Percentiles rank a stretch among this genome's conserved stretches.
Evolutionary conservation across 306 rosid species (phyloP).

Genomic region (Corylus americana): DNA sequence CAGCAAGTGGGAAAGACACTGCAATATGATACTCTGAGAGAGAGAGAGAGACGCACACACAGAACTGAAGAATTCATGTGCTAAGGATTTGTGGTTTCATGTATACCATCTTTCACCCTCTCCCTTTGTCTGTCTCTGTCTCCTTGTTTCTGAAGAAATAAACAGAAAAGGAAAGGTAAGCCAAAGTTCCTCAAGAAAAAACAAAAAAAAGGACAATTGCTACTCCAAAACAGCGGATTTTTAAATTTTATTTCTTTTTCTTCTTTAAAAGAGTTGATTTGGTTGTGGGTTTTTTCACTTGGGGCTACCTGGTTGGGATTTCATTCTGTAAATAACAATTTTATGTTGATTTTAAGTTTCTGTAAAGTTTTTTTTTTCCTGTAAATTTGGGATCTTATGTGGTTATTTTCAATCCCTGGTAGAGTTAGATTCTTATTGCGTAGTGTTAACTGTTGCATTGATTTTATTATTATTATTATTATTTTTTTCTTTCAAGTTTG

Average conservation of each 20-base stretch:
- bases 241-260: neutral
- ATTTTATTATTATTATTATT: neutral
- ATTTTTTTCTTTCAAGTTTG: neutral
- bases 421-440: neutral
- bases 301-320: slow-evolving; percentile 6
- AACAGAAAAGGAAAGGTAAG: slow-evolving; percentile 23
- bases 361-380: neutral
- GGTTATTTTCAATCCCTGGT: neutral
- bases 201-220: neutral
- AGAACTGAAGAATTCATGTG: neutral
- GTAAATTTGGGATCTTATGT: neutral
- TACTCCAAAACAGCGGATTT: neutral
- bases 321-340: neutral
- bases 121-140: neutral
- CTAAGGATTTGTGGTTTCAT: neutral
- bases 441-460: slow-evolving; percentile 30
- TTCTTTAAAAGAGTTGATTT: neutral
- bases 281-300: slow-evolving; percentile 5
- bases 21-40: neutral
- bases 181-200: neutral
- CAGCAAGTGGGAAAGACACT: slow-evolving; percentile 15
- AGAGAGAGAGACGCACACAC: neutral
- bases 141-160: neutral
- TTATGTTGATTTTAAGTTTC: neutral
- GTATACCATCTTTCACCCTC: neutral